These are phyloP conservation scores for Albugo laibachii DNA, from an alignment of 352 stramenopile genomes.

Conservation along the genomic window DNA sequence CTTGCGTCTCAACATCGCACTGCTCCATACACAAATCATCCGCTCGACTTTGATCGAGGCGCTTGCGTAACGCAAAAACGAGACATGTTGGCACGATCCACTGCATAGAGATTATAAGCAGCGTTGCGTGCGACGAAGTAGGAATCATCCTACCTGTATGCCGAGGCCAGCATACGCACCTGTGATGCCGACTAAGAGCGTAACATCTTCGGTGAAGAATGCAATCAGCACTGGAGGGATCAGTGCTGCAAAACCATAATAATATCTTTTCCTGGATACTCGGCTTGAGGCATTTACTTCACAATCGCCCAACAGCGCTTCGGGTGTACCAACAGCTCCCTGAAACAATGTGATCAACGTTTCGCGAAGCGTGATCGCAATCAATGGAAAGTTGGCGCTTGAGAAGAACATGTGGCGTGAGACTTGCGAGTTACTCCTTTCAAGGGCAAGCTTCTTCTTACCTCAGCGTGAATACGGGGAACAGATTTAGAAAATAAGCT, in stretches of 20 bases:
- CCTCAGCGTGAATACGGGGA: conserved; percentile 75
- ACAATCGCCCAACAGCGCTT: conserved; percentile 7
- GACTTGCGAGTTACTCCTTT: neutral
- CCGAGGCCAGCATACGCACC: conserved; percentile 66
- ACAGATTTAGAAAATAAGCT: conserved; percentile 75
- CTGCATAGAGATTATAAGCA: conserved; percentile 13
- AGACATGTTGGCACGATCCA: conserved; percentile 69
- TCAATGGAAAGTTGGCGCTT: conserved; percentile 70
- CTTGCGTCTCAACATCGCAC: too few species aligned
- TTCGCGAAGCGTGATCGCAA: conserved; percentile 72
- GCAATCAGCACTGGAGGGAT: conserved; percentile 59
- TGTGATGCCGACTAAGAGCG: conserved; percentile 74
- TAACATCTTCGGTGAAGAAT: conserved; percentile 78
- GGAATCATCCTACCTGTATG: conserved; percentile 42
- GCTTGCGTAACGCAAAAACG: conserved; percentile 44
- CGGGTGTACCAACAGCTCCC: conserved; percentile 30
- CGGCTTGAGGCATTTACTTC: conserved; percentile 2
- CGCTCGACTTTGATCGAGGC: conserved; percentile 11
- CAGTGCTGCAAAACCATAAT: conserved; percentile 50
- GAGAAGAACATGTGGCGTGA: neutral
- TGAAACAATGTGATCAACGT: conserved; percentile 18
- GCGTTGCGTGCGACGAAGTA: too few species aligned
- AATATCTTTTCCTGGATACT: conserved; percentile 17
- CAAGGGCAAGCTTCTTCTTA: conserved; percentile 9
- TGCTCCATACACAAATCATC: too few species aligned